Conservation (phyloP, 352 stramenopile genomes). For the Blastocystis sp. region DNA sequence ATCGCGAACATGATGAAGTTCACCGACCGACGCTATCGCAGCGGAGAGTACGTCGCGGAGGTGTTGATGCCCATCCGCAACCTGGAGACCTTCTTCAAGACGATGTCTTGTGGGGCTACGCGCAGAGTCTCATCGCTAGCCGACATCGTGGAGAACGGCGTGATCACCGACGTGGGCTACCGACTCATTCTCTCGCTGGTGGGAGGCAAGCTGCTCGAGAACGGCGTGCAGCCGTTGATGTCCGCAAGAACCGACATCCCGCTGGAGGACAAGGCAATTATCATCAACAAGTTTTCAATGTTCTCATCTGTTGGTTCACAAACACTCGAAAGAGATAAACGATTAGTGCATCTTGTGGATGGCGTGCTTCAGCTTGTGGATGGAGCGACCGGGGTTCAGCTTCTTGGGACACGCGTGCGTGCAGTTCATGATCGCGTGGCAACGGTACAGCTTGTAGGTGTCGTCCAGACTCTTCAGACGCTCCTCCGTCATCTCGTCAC, state of each 20-base stretch:
- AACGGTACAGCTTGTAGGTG: conserved; percentile 57
- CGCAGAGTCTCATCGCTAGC: background rate
- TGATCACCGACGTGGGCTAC: background rate
- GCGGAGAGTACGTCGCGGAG: background rate
- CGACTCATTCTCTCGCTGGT: background rate
- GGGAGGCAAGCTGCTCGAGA: background rate
- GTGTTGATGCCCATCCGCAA: conserved; percentile 13
- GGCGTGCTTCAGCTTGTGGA: conserved; percentile 86
- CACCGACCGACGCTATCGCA: background rate
- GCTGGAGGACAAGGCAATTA: background rate
- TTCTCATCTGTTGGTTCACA: background rate
- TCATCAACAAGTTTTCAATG: conserved; percentile 15
- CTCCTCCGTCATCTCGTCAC: conserved; percentile 88
- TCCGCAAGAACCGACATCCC: background rate
- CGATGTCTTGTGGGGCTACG: background rate
- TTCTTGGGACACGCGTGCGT: conserved; percentile 97
- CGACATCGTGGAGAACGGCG: background rate
- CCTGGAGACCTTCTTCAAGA: conserved; percentile 39
- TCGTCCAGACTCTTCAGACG: conserved; percentile 87
- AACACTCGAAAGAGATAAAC: background rate
- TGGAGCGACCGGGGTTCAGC: conserved; percentile 92
- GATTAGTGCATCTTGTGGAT: conserved; percentile 21
- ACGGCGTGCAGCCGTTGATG: background rate
- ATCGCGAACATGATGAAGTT: conserved; percentile 23
- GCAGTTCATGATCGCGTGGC: conserved; percentile 71